phyloP scores from a whole-genome alignment of 495 filamentous ascomycete species.

The Tuber borchii region DNA sequence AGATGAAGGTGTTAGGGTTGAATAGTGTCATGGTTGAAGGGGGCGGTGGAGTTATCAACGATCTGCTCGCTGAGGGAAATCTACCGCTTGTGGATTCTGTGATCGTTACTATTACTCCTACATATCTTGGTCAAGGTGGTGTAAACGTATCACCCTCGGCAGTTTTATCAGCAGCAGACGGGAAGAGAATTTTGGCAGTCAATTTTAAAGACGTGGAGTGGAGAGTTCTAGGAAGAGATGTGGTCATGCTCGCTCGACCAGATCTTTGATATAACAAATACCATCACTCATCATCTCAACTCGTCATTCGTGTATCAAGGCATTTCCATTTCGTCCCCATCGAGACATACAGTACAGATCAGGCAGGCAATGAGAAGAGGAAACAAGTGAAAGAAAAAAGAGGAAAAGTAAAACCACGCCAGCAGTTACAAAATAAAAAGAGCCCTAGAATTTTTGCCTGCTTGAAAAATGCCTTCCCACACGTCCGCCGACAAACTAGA shows the following conservation, averaged over 20 bases:
- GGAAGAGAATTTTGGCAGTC: constrained; percentile 51
- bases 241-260: constrained; percentile 63
- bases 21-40: constrained; percentile 85
- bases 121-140: constrained; percentile 71
- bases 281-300: background rate
- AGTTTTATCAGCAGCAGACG: constrained; percentile 46
- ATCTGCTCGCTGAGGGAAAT: constrained; percentile 58
- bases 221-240: constrained; percentile 67
- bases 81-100: constrained; percentile 62
- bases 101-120: constrained; percentile 77
- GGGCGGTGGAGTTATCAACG: constrained; percentile 69
- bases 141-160: constrained; percentile 62
- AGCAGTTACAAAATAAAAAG: constrained; percentile 14
- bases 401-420: constrained; percentile 1
- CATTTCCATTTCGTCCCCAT: background rate
- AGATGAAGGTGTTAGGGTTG: constrained; percentile 50
- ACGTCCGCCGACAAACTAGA: background rate
- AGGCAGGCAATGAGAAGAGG: constrained; percentile 10
- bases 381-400: constrained; percentile 7
- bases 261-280: constrained; percentile 10
- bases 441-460: constrained; percentile 2
- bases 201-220: constrained; percentile 63
- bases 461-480: constrained; percentile 8
- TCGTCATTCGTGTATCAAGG: background rate
- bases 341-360: constrained; percentile 7